Evolutionary conservation across 495 filamentous ascomycete species (phyloP), one percentile per base, ranked within the genome.

Genomic region (Neurospora sp.): DNA sequence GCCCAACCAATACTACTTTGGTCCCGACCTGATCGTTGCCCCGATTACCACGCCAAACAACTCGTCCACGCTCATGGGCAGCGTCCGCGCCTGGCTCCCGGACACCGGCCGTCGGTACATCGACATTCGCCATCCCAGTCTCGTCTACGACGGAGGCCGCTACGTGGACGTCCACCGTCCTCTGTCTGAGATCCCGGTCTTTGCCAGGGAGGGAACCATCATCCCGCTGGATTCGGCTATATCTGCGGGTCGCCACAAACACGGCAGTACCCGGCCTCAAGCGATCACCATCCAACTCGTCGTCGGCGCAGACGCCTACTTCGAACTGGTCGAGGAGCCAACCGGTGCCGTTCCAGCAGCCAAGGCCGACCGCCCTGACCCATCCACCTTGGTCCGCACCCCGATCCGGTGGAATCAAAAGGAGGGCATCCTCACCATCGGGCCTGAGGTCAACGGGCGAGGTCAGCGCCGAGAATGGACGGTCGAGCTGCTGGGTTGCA

Each of bases 1-100:
- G 11, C 83, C 82, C 0, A 89, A 88, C 73, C 84, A 89, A 75
- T 90, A 84, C 73, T 80, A 85, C 70, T 89, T 88, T 75, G 88
- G 87, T 8, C 82, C 83, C 3, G 79, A 86, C 54, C 77, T 90
- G 20, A 77, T 90, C 5, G 86, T 90, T 0, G 83, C 79, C 1
- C 88, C 88, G 7, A 85, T 90, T 72, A 87, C 85, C 12, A 72
- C 77, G 3, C 86, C 86, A 0, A 77, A 83, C 14, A 80, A 85
- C 76, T 23, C 66, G 3, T 76, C 73, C 39, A 85, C 86, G 0
- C 79, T 79, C 11, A 76, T 84, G 12, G 84, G 77, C 31, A 76
- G 75, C n/a, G 82, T 82, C 1, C 79, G 77, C 37, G 85, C 81
- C 5, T 90, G 88, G 88, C 79, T 90, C 7, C 88, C 88, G 4